phyloP scores from a whole-genome alignment of 352 stramenopile genomes.

The Globisporangium cederbergense region DNA sequence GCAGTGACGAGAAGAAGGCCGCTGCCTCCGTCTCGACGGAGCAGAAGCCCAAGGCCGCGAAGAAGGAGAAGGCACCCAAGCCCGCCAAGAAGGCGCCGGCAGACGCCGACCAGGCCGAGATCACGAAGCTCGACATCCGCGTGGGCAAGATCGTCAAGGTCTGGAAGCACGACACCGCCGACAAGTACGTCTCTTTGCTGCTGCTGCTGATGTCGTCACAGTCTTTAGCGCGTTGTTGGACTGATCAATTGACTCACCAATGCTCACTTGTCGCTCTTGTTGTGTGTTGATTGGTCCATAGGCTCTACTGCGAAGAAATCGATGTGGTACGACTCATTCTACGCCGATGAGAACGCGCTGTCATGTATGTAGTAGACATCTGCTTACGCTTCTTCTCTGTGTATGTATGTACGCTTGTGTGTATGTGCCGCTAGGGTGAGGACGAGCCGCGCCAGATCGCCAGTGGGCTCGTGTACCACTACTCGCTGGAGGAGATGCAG shows the following conservation, averaged over 20 bases:
- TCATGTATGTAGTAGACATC: slow-evolving; percentile 1
- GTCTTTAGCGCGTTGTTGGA: neutral
- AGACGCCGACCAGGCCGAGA: slow-evolving; percentile 69
- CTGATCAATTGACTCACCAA: neutral
- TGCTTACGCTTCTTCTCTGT: neutral
- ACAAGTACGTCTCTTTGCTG: slow-evolving; percentile 51
- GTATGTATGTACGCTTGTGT: slow-evolving; percentile 1
- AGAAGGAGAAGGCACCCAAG: slow-evolving; percentile 28
- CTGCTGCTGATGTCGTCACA: neutral
- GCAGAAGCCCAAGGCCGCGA: slow-evolving; percentile 28
- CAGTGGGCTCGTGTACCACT: slow-evolving; percentile 82
- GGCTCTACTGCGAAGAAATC: slow-evolving; percentile 91
- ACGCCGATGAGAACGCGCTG: neutral
- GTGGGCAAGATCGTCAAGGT: slow-evolving; percentile 91
- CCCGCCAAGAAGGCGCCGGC: slow-evolving; percentile 38
- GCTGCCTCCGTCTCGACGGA: slow-evolving; percentile 17
- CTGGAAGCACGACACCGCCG: slow-evolving; percentile 89
- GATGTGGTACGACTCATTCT: slow-evolving; percentile 50
- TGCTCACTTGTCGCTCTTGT: neutral
- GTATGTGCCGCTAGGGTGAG: slow-evolving; percentile 41
- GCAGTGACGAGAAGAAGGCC: slow-evolving; percentile 2
- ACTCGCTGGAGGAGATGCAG: slow-evolving; percentile 87
- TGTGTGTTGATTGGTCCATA: slow-evolving; percentile 12
- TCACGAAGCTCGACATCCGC: slow-evolving; percentile 91
- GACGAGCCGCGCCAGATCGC: slow-evolving; percentile 83